Evolutionary conservation across 257 asterid genomes (phyloP).

Genomic region (Lantana camara): DNA sequence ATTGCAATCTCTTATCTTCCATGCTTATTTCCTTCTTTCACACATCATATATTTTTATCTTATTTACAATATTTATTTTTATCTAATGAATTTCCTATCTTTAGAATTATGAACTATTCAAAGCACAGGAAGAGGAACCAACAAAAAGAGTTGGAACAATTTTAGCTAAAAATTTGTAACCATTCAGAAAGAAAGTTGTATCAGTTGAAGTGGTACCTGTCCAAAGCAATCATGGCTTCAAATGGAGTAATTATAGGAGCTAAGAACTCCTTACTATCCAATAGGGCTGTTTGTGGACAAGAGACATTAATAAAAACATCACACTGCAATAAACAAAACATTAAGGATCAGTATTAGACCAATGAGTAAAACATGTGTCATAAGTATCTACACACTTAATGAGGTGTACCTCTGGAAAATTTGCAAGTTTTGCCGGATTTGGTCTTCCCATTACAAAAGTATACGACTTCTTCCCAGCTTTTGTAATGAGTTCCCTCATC

Average conservation of each 20-base stretch:
- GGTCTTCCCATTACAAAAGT: conserved; percentile 97
- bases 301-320: conserved; percentile 84
- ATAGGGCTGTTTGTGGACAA: conserved; percentile 88
- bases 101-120: neutral
- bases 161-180: conserved; percentile 20
- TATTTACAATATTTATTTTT: neutral
- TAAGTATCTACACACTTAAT: conserved; percentile 4
- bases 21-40: neutral
- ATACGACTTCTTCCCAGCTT: conserved; percentile 89
- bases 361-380: conserved; percentile 3
- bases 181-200: conserved; percentile 9
- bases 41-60: neutral
- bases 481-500: conserved; percentile 73
- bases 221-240: conserved; percentile 91
- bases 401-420: conserved; percentile 85
- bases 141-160: neutral
- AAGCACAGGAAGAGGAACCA: conserved; percentile 17
- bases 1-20: neutral
- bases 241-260: conserved; percentile 97
- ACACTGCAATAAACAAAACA: conserved; percentile 59
- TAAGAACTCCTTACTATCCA: conserved; percentile 95
- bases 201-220: conserved; percentile 49
- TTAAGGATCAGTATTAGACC: conserved; percentile 20
- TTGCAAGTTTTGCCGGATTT: conserved; percentile 94
- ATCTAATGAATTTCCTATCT: neutral